Conservation (phyloP, 2,329 filamentous ascomycete species). For the Arthrinium phaeospermum region DNA sequence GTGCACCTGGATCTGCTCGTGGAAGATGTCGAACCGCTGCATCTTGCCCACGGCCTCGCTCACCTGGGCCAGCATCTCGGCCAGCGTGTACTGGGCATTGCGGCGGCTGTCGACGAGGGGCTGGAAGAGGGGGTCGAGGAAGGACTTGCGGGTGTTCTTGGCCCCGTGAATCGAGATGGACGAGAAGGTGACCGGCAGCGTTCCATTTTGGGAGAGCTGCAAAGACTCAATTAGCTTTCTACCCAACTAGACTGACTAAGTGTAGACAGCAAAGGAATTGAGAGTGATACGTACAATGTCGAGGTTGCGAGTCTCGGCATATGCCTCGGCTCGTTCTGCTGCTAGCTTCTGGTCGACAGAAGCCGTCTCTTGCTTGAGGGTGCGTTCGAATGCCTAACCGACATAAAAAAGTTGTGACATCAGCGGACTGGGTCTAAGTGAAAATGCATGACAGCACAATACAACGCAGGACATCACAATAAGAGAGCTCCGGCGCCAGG, state of each 20-base stretch:
- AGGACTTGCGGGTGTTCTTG: slow-evolving; percentile 79
- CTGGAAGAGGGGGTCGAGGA: slow-evolving; percentile 81
- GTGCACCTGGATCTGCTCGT: slow-evolving; percentile 80
- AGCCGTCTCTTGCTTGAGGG: slow-evolving; percentile 36
- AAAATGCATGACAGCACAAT: neutral
- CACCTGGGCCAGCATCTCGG: slow-evolving; percentile 67
- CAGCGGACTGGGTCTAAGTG: neutral
- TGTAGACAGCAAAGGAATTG: slow-evolving; percentile 19
- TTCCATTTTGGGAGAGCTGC: slow-evolving; percentile 81
- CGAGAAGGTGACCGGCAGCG: slow-evolving; percentile 85
- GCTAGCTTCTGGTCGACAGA: slow-evolving; percentile 36
- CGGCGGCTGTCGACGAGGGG: slow-evolving; percentile 75
- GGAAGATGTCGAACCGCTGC: slow-evolving; percentile 83
- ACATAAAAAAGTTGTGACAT: neutral
- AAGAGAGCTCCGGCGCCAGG: neutral
- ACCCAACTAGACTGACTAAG: slow-evolving; percentile 6
- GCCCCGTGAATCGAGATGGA: slow-evolving; percentile 85
- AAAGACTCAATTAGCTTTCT: neutral
- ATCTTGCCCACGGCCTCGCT: slow-evolving; percentile 59
- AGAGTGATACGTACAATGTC: slow-evolving; percentile 61
- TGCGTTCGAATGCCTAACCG: slow-evolving; percentile 37
- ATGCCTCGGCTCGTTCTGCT: slow-evolving; percentile 30
- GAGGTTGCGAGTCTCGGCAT: slow-evolving; percentile 66
- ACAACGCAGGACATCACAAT: neutral
- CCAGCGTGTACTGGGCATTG: slow-evolving; percentile 74